Conservation (phyloP, 345 rosid genomes). For the Salix viminalis region DNA sequence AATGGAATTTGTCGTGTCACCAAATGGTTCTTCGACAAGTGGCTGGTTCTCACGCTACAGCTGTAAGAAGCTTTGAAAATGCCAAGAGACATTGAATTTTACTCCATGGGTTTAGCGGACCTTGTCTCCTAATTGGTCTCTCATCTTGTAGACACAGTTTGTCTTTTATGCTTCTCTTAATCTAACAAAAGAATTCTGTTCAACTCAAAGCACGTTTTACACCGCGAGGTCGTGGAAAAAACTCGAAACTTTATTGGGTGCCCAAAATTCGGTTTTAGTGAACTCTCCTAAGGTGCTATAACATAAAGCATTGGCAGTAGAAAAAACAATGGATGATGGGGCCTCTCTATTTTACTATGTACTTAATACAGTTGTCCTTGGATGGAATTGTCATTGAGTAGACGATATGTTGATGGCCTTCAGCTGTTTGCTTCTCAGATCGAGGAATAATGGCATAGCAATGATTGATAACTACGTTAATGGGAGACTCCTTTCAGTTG, state of each 20-base stretch:
- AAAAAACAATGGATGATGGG: neutral
- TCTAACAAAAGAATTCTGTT: conserved; percentile 3
- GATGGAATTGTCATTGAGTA: neutral
- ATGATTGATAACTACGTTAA: no score
- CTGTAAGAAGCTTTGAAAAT: neutral
- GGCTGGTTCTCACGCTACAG: conserved; percentile 16
- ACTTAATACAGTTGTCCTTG: neutral
- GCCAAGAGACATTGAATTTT: conserved; percentile 12
- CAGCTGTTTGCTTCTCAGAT: neutral
- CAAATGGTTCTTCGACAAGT: conserved; percentile 25
- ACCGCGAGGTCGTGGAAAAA: conserved; percentile 25
- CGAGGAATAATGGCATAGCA: neutral
- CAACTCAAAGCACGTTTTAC: conserved; percentile 24
- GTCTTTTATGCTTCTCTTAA: conserved; percentile 21
- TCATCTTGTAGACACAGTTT: conserved; percentile 35
- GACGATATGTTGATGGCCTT: neutral
- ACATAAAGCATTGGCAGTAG: neutral
- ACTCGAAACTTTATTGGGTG: conserved; percentile 8
- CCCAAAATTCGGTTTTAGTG: conserved; percentile 1
- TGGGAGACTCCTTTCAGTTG: no score
- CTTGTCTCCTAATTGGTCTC: conserved; percentile 41
- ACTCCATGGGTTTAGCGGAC: conserved; percentile 10
- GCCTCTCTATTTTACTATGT: neutral
- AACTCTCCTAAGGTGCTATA: neutral
- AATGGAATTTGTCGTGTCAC: neutral